These are phyloP conservation scores for Camellia oleifera DNA, from an alignment of 179 eudicot genomes.

Conservation along the genomic window DNA sequence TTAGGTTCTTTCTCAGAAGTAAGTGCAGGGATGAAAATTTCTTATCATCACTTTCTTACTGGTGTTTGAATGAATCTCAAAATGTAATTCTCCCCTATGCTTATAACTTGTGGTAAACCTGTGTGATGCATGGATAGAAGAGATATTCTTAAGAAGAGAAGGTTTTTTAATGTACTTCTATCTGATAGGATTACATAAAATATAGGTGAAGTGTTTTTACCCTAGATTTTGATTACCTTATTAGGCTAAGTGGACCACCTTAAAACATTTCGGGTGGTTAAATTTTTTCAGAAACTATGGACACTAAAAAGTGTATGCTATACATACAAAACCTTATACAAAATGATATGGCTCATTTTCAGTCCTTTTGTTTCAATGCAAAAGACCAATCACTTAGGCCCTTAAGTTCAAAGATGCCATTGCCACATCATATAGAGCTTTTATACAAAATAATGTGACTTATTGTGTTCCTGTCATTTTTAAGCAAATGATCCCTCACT, in stretches of 20 bases:
- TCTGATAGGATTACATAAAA: too few species aligned
- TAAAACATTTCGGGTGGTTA: not conserved
- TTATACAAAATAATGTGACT: too few species aligned
- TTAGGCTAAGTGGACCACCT: not conserved
- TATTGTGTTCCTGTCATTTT: too few species aligned
- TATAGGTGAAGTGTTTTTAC: too few species aligned
- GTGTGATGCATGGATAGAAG: not conserved
- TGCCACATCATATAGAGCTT: too few species aligned
- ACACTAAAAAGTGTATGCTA: not conserved
- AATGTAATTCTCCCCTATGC: not conserved
- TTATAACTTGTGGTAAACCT: not conserved
- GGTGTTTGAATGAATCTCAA: not conserved
- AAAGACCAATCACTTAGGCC: too few species aligned
- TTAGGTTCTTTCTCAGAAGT: not conserved
- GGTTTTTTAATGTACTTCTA: too few species aligned
- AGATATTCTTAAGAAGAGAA: too few species aligned
- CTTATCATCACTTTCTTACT: not conserved
- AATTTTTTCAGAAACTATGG: too few species aligned
- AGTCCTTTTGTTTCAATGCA: too few species aligned
- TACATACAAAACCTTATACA: not conserved
- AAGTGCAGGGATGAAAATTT: not conserved
- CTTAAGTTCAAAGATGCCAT: too few species aligned
- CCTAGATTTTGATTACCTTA: not conserved
- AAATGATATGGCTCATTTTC: not conserved
- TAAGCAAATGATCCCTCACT: too few species aligned